Percentiles rank a stretch among this genome's conserved stretches.
phyloP scores from a whole-genome alignment of 208 protist genomes.

The Wallacemonas sp. region DNA sequence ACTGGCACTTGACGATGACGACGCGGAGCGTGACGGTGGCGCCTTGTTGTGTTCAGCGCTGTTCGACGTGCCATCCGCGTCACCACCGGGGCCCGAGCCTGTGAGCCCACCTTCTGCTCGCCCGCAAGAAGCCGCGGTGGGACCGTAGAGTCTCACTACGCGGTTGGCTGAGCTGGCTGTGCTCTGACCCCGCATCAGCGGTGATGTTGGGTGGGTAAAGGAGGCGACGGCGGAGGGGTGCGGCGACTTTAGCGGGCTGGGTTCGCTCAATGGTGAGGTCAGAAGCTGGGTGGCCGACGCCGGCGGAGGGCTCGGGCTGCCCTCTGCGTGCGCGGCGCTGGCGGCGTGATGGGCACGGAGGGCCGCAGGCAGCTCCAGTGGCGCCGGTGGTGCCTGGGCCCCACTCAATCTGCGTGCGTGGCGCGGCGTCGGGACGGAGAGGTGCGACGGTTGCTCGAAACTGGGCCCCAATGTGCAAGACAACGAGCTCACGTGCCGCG shows the following conservation, averaged over 20 bases:
- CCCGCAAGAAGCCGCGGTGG: too few species aligned
- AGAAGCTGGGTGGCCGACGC: not conserved
- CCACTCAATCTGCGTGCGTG: not conserved
- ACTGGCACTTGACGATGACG: too few species aligned
- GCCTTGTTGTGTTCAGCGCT: too few species aligned
- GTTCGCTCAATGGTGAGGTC: not conserved
- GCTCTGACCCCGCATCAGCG: not conserved
- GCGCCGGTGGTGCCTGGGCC: not conserved
- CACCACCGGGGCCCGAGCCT: too few species aligned
- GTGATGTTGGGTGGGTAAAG: not conserved
- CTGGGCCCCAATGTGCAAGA: not conserved
- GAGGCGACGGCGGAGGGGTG: too few species aligned
- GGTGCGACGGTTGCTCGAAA: not conserved
- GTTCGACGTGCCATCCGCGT: too few species aligned
- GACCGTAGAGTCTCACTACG: not conserved
- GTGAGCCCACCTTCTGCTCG: too few species aligned
- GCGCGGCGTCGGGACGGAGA: not conserved
- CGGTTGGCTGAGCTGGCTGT: not conserved
- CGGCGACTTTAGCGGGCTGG: not conserved
- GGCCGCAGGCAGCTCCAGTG: not conserved
- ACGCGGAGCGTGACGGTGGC: too few species aligned
- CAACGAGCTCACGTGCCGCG: not conserved
- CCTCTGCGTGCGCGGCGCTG: not conserved
- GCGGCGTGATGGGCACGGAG: not conserved
- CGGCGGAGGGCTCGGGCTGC: not conserved